phyloP scores from a whole-genome alignment of 2,329 filamentous ascomycete species.

The Trichoderma polysporum region DNA sequence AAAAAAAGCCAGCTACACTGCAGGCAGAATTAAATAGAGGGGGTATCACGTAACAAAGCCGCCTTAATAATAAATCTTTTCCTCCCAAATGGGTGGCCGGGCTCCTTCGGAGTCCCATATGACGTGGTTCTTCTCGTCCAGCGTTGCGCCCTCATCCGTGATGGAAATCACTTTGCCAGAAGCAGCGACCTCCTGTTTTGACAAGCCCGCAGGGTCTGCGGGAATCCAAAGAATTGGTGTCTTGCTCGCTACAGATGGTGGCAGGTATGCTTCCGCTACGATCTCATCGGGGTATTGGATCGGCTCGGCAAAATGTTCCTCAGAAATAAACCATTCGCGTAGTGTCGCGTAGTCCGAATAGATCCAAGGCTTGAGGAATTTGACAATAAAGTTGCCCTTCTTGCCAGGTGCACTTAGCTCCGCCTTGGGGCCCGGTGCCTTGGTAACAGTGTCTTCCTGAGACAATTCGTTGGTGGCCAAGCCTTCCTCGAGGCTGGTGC shows the following conservation, averaged over 20 bases:
- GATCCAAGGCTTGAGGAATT: conserved; percentile 73
- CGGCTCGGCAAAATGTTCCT: conserved; percentile 6
- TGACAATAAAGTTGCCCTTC: conserved; percentile 54
- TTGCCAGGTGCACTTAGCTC: conserved; percentile 34
- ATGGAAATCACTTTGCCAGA: conserved; percentile 66
- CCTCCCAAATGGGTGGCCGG: conserved; percentile 45
- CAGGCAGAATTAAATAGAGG: background rate
- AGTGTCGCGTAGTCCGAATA: conserved; percentile 71
- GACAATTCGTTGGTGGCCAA: conserved; percentile 16
- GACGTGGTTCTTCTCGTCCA: conserved; percentile 63
- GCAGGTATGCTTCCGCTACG: conserved; percentile 68
- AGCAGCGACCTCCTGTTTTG: conserved; percentile 67
- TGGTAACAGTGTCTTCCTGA: conserved; percentile 19
- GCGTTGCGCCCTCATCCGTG: conserved; percentile 67
- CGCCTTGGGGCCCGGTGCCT: conserved; percentile 26
- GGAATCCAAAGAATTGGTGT: conserved; percentile 74
- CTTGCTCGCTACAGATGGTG: conserved; percentile 63
- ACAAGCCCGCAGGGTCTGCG: conserved; percentile 66
- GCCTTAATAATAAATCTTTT: conserved; percentile 46
- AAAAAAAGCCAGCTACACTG: background rate
- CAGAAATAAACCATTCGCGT: conserved; percentile 44
- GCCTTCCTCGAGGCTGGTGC: conserved; percentile 31
- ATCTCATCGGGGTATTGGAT: conserved; percentile 59
- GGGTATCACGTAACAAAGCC: conserved; percentile 24
- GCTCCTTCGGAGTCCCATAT: conserved; percentile 43